Evolutionary conservation across 2,329 filamentous ascomycete species (phyloP).

Genomic region (Exophiala oligosperma): DNA sequence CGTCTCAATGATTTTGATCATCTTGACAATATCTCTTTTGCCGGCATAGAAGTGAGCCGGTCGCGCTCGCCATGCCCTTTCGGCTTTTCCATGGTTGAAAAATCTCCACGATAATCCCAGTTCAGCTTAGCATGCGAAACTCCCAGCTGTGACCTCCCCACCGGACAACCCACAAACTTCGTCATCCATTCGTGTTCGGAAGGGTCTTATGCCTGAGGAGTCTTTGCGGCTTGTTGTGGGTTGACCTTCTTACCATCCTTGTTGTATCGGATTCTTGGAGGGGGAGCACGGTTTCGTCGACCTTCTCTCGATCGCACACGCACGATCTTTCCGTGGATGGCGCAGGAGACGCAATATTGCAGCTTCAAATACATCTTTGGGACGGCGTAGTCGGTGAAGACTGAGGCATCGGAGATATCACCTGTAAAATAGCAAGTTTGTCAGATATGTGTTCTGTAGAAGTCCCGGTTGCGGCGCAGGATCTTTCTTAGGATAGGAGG

Average conservation of each 20-base stretch:
- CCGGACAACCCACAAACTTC: neutral
- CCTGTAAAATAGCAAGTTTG: conserved; percentile 54
- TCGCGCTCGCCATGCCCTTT: neutral
- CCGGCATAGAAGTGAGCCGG: neutral
- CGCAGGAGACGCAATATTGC: conserved; percentile 99
- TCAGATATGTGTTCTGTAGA: neutral
- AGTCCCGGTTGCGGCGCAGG: too few species aligned
- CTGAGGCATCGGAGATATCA: conserved; percentile 99
- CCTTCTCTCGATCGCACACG: conserved; percentile 97
- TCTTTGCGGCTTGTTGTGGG: conserved; percentile 72
- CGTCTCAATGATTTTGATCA: neutral
- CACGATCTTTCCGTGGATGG: conserved; percentile 99
- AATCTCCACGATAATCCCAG: neutral
- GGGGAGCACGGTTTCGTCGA: conserved; percentile 97
- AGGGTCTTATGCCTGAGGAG: conserved; percentile 38
- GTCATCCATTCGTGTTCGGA: neutral
- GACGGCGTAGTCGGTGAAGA: conserved; percentile 98
- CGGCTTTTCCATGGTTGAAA: neutral
- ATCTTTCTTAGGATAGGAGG: neutral
- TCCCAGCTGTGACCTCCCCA: neutral
- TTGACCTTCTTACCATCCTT: conserved; percentile 99
- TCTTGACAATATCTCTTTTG: neutral
- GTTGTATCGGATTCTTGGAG: conserved; percentile 98
- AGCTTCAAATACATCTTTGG: conserved; percentile 99
- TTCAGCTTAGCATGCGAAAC: neutral